Evolutionary conservation across 2,329 filamentous ascomycete genomes (phyloP), one percentile per base, ranked within the genome.

Genomic region (Fusarium algeriense): DNA sequence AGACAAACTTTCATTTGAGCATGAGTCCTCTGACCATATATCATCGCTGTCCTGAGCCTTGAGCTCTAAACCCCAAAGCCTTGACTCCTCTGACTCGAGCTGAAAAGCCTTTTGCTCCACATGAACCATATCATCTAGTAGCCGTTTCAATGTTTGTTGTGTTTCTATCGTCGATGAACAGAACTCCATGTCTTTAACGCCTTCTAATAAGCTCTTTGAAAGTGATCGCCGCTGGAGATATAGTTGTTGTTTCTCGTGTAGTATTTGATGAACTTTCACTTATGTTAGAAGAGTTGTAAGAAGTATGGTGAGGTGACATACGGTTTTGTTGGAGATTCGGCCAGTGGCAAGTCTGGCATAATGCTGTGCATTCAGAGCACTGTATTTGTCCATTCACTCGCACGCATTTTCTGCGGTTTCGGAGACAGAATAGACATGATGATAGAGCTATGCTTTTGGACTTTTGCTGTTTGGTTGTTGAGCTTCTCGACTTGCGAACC

Each of bases 81-180:
- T 57, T 30, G 34, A 57, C 10, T 57, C 54, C 11, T 57, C 54
- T 10, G 43, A 57, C 26, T 57, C 54, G 6, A 57, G 54, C 12
- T 50, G 54, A 12, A 35, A 50, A 30, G 54, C 54, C 6, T 43
- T 50, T n/a, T 57, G 54, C 30, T 57, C 54, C n/a, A 57, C n/a
- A 5, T 28, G 14, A 8, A 30, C 2, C 54, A 57, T 57, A 23
- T 57, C 54, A 0, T 50, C 54, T 5, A 57, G 8, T 10, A 52
- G 9, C 5, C 34, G 9, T 23, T 50, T 50, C 23, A 57, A 23
- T 14, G 44, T 57, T 6, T 15, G 43, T 28, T 57, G 54, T 37
- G 54, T 50, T 15, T 57, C 54, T 57, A 38, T 50, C 15, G 44
- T 50, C 0, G 54, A 50, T 3, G 44, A 57, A 3, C 44, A 57